Base-by-base conservation (phyloP, 371 early-diverging fungal genomes). In the Lichtheimia ornata region DNA sequence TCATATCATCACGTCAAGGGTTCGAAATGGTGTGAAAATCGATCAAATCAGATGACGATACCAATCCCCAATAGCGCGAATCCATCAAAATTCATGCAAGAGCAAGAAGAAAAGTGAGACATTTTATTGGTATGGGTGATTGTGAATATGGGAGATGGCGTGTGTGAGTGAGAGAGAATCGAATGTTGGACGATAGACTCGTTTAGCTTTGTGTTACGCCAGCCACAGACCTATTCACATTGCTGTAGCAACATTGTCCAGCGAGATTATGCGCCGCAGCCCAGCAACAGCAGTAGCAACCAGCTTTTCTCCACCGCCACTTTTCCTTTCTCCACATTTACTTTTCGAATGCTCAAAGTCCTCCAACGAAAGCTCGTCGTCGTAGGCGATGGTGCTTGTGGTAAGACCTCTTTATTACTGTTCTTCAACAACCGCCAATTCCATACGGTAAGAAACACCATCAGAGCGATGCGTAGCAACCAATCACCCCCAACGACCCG, bases 301-400 rank as follows among this genome's bases (percentile, higher is more conserved):
- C 35, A 35, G 35, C 35, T 35, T 35, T 35, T 11, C 35, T 35
- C 35, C 35, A 35, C 6, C 27, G 2, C 52, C n/a, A 15, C 14
- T 52, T 54, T 40, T 54, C 54, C 42, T 40, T 54, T 13, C 54
- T 25, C 17, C 13, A n/a, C 27, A 7, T 54, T 20, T 15, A 17
- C 40, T 41, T 54, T 54, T 54, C 41, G 41, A 35, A 60, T 60
- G 60, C 41, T 53, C 50, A 55, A 73, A 64, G 74, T 68, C 52
- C 69, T 84, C 44, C 73, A 72, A 53, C 68, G 82, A 42, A 85
- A 87, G 71, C 69, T 87, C 49, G 86, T 87, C 62, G 77, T 86
- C 62, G 84, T 87, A 22, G 87, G 87, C 15, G 86, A 86, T 60
- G 87, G 87, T 65, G 84, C 83, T 30, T 84, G 84, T 70, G 86